phyloP scores from a whole-genome alignment of 805 yeast species.

The Sungouiella blattae region DNA sequence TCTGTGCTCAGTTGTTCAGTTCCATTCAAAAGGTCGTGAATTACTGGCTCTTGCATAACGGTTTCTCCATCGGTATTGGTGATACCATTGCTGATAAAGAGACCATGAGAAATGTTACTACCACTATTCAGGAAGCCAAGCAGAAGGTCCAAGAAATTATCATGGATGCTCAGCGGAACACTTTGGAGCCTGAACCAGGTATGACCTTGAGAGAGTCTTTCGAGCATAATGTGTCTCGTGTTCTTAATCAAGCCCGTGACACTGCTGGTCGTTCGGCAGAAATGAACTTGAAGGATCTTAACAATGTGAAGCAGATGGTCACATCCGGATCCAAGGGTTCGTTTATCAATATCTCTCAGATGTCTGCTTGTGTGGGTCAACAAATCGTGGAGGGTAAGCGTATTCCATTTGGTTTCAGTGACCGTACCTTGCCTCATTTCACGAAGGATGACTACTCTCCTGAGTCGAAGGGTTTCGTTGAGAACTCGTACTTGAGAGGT shows the following conservation, averaged over 20 bases:
- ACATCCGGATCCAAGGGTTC: conserved; percentile 99
- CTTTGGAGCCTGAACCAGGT: conserved; percentile 95
- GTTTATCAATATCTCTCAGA: conserved; percentile 95
- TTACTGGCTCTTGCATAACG: conserved; percentile 93
- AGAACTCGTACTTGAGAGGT: conserved; percentile 93
- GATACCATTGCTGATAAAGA: conserved; percentile 98
- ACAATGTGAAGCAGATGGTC: conserved; percentile 98
- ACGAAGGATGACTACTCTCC: conserved; percentile 98
- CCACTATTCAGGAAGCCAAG: conserved; percentile 90
- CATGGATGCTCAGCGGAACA: conserved; percentile 84
- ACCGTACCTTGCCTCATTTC: conserved; percentile 95
- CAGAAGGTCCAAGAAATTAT: conserved; percentile 92
- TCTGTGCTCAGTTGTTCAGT: conserved; percentile 87
- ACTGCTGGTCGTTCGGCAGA: conserved; percentile 99
- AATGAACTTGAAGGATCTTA: conserved; percentile 87
- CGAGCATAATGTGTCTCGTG: conserved; percentile 94
- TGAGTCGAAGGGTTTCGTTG: conserved; percentile 95
- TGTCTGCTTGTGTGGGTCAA: conserved; percentile 99
- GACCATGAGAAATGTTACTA: conserved; percentile 91
- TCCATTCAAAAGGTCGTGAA: conserved; percentile 93
- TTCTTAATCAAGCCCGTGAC: conserved; percentile 96
- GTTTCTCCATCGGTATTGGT: conserved; percentile 99
- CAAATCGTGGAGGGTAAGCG: conserved; percentile 99
- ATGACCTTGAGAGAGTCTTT: conserved; percentile 98
- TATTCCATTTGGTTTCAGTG: conserved; percentile 95